Percentiles rank a stretch among this genome's conserved stretches.
These are phyloP conservation scores for Fistulifera solaris DNA, from an alignment of 108 stramenopile genomes.

Conservation along the genomic window DNA sequence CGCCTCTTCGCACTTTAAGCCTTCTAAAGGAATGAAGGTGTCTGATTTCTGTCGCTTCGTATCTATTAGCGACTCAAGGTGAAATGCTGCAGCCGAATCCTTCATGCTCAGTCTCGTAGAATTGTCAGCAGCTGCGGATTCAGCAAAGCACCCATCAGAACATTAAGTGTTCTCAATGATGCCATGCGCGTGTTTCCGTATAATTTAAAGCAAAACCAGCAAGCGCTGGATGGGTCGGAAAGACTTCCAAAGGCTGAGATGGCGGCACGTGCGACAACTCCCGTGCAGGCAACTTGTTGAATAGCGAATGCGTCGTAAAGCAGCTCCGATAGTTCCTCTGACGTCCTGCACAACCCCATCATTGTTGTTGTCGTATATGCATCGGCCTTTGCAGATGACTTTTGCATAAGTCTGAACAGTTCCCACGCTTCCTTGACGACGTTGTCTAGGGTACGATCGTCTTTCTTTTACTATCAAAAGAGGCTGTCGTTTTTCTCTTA, in stretches of 20 bases:
- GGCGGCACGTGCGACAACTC: constrained; percentile 39
- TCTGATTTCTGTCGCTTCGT: too few relatives aligned
- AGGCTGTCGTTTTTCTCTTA: background rate
- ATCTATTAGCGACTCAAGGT: constrained; percentile 7
- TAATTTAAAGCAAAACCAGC: constrained; percentile 13
- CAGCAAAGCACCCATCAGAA: constrained; percentile 1
- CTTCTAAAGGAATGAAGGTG: constrained; percentile 22
- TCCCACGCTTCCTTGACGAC: constrained; percentile 17
- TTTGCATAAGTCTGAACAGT: constrained; percentile 42
- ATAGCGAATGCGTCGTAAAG: constrained; percentile 4
- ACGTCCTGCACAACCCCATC: constrained; percentile 40
- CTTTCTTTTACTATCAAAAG: constrained; percentile 4
- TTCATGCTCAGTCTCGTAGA: background rate
- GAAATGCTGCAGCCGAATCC: constrained; percentile 4
- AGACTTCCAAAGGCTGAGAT: constrained; percentile 46
- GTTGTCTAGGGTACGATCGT: too few relatives aligned
- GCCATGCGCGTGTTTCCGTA: too few relatives aligned
- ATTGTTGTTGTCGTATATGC: constrained; percentile 47
- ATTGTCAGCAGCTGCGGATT: background rate
- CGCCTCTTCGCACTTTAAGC: constrained; percentile 38
- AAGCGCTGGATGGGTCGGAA: constrained; percentile 55
- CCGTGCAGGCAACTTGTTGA: constrained; percentile 15
- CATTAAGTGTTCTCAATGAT: too few relatives aligned
- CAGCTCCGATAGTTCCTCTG: constrained; percentile 34
- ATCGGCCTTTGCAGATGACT: constrained; percentile 27